Conservation (phyloP, 805 yeast genomes). For the Kregervanrija delftensis region DNA sequence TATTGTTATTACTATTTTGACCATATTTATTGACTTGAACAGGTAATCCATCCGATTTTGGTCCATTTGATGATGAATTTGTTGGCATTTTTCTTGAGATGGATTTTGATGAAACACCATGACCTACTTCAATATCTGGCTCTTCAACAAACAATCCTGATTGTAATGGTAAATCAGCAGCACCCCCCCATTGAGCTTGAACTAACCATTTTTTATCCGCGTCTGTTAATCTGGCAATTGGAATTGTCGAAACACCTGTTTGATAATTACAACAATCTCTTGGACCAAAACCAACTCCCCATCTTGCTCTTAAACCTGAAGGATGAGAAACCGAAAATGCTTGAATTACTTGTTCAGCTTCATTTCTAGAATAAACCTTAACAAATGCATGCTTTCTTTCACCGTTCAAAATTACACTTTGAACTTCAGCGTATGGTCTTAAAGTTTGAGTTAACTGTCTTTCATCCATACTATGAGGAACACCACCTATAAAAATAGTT, state of each 20-base stretch:
- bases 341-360: slow-evolving; percentile 77
- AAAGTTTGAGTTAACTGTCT: slow-evolving; percentile 59
- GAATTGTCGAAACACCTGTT: slow-evolving; percentile 82
- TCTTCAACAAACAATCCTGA: slow-evolving; percentile 86
- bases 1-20: slow-evolving; percentile 1
- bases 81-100: slow-evolving; percentile 91
- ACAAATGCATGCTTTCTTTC: slow-evolving; percentile 95
- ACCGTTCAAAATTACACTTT: slow-evolving; percentile 77
- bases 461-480: slow-evolving; percentile 78
- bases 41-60: slow-evolving; percentile 51
- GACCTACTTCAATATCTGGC: slow-evolving; percentile 95
- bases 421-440: slow-evolving; percentile 86
- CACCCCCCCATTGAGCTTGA: slow-evolving; percentile 94
- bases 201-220: slow-evolving; percentile 90
- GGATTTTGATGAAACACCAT: slow-evolving; percentile 88
- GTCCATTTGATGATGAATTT: slow-evolving; percentile 78
- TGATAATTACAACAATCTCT: slow-evolving; percentile 96
- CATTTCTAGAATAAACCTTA: slow-evolving; percentile 84
- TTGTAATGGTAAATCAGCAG: slow-evolving; percentile 77
- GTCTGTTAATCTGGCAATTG: slow-evolving; percentile 82
- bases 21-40: background rate
- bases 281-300: slow-evolving; percentile 99
- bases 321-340: slow-evolving; percentile 61
- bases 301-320: slow-evolving; percentile 72
- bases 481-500: slow-evolving; percentile 92